phyloP scores from a whole-genome alignment of 257 asterid genomes.

The Petrea volubilis region DNA sequence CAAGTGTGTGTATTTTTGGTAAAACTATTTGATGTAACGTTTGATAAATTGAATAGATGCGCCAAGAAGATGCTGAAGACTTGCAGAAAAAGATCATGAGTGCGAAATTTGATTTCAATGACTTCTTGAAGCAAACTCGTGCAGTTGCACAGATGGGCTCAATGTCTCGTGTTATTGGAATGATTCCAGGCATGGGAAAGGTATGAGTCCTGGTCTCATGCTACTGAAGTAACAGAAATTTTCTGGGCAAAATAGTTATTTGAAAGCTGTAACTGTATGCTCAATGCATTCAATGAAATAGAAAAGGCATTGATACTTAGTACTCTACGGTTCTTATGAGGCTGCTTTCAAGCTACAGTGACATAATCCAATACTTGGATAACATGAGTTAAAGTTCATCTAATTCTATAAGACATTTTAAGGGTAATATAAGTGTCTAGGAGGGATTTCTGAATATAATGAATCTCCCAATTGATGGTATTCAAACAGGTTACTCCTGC shows the following conservation, averaged over 20 bases:
- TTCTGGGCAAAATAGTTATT: not conserved
- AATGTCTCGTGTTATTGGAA: conserved; percentile 95
- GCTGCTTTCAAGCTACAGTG: conserved; percentile 3
- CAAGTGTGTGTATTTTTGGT: not conserved
- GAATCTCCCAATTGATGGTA: conserved; percentile 25
- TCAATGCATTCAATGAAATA: not conserved
- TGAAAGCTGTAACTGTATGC: not conserved
- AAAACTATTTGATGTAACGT: conserved; percentile 12
- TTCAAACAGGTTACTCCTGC: conserved; percentile 88
- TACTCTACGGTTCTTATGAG: conserved; percentile 12
- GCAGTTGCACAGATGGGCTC: conserved; percentile 97
- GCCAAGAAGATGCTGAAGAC: conserved; percentile 96
- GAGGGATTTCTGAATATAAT: conserved; percentile 21
- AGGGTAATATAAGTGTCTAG: conserved; percentile 1
- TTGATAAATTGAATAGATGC: conserved; percentile 58
- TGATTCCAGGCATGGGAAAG: conserved; percentile 99
- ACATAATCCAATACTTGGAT: not conserved
- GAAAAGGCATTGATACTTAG: not conserved
- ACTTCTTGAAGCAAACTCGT: conserved; percentile 95
- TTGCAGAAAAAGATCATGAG: conserved; percentile 96
- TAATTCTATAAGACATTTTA: conserved; percentile 3
- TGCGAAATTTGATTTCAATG: conserved; percentile 95
- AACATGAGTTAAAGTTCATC: conserved; percentile 13
- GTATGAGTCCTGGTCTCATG: conserved; percentile 37
- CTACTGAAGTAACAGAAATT: not conserved